Conservation (phyloP, 2,329 filamentous ascomycete genomes). For the Penicillium sp. region DNA sequence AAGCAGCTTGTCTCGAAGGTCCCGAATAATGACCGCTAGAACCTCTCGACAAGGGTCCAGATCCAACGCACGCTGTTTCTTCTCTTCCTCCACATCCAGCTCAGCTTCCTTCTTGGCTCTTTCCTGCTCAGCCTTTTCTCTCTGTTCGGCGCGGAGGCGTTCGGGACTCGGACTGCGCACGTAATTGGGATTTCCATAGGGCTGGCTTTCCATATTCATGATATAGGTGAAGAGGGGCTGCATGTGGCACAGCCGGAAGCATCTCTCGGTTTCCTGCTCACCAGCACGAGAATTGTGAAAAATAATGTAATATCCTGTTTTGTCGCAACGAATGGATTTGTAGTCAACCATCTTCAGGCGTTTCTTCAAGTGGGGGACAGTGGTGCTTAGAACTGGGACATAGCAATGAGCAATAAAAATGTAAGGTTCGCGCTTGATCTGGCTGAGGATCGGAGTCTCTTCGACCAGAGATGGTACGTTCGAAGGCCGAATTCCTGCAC, state of each 20-base stretch:
- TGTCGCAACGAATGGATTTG: slow-evolving; percentile 80
- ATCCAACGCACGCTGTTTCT: slow-evolving; percentile 80
- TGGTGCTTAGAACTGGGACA: slow-evolving; percentile 84
- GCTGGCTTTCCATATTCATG: slow-evolving; percentile 86
- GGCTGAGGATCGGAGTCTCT: slow-evolving; percentile 65
- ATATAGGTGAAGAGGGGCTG: slow-evolving; percentile 87
- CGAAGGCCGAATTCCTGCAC: slow-evolving; percentile 40
- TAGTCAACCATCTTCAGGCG: slow-evolving; percentile 81
- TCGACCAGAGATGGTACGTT: slow-evolving; percentile 61
- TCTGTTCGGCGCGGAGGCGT: slow-evolving; percentile 50
- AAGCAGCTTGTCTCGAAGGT: slow-evolving; percentile 84
- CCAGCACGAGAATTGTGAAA: slow-evolving; percentile 79
- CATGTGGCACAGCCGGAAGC: slow-evolving; percentile 76
- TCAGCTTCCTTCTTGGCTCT: slow-evolving; percentile 73
- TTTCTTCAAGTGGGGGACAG: slow-evolving; percentile 87
- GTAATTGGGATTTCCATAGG: slow-evolving; percentile 67
- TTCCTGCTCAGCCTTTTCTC: slow-evolving; percentile 67
- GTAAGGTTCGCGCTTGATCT: slow-evolving; percentile 79
- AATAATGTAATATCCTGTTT: slow-evolving; percentile 86
- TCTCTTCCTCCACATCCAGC: slow-evolving; percentile 85
- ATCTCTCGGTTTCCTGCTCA: slow-evolving; percentile 78
- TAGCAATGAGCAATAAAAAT: slow-evolving; percentile 85
- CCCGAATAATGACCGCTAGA: slow-evolving; percentile 73
- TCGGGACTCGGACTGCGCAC: slow-evolving; percentile 54
- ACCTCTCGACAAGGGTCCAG: slow-evolving; percentile 90